A percentile compares a stretch with the other conserved stretches of the same genome.
Evolutionary conservation across 352 stramenopile species (phyloP).

Genomic region (Lagenidium giganteum): DNA sequence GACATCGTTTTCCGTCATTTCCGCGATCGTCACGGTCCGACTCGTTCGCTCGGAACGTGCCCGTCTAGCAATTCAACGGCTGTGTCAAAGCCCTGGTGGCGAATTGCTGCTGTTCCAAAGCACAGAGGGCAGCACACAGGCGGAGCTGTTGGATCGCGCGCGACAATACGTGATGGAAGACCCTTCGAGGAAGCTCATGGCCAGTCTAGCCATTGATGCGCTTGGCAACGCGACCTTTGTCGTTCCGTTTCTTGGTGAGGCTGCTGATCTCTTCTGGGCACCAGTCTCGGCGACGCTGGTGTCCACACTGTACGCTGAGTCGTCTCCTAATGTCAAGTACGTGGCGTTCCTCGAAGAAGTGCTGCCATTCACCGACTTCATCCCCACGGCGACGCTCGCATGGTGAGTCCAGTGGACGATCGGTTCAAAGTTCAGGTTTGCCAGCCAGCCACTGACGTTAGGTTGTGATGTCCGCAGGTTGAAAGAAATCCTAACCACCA

Average conservation of each 20-base stretch:
- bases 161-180: conserved; percentile 50
- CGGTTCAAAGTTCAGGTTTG: too few relatives aligned
- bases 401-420: conserved; percentile 52
- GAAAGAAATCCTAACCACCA: background rate
- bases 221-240: conserved; percentile 86
- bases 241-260: conserved; percentile 84
- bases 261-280: conserved; percentile 90
- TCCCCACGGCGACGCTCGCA: conserved; percentile 91
- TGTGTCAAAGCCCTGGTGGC: conserved; percentile 45
- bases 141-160: conserved; percentile 22
- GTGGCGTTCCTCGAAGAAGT: conserved; percentile 76
- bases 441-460: background rate
- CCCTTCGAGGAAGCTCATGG: conserved; percentile 49
- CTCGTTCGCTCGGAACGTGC: conserved; percentile 42
- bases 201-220: conserved; percentile 85
- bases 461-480: background rate
- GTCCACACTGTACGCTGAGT: conserved; percentile 88
- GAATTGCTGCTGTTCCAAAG: conserved; percentile 61
- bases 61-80: conserved; percentile 31
- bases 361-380: conserved; percentile 94
- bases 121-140: conserved; percentile 26
- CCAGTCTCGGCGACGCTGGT: conserved; percentile 87
- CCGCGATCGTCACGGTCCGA: conserved; percentile 40
- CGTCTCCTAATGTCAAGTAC: conserved; percentile 84
- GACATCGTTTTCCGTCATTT: conserved; percentile 40